A percentile compares a stretch with the other conserved stretches of the same genome.
These are phyloP conservation scores for Lentinula novae-zelandiae DNA, from an alignment of 1,284 basidiomycete species.

Conservation along the genomic window DNA sequence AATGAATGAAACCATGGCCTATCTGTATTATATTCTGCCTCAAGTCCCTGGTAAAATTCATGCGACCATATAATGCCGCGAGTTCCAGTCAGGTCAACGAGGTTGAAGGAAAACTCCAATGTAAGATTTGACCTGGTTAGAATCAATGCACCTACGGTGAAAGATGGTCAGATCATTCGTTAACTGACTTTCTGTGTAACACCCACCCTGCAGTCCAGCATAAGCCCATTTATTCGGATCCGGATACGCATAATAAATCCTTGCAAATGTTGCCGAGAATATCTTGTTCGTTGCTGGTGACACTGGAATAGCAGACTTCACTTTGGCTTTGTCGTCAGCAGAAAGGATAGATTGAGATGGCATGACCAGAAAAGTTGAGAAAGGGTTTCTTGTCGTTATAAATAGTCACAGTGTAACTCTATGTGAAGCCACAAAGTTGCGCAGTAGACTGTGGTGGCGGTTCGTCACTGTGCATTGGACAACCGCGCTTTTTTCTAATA, in stretches of 20 bases:
- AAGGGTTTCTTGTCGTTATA: too few species aligned
- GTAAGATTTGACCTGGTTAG: conserved; percentile 64
- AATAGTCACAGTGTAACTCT: too few species aligned
- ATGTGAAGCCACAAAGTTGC: too few species aligned
- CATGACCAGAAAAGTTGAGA: conserved; percentile 37
- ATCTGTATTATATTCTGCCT: conserved; percentile 71
- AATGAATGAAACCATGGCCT: conserved; percentile 94
- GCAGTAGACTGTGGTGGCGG: too few species aligned
- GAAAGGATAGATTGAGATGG: conserved; percentile 67
- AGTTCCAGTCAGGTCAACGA: conserved; percentile 82
- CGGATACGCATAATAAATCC: conserved; percentile 86
- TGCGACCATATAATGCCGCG: conserved; percentile 93
- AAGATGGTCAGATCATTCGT: background rate
- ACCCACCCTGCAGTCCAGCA: conserved; percentile 70
- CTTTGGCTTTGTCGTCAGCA: conserved; percentile 71
- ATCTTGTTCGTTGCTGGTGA: conserved; percentile 61
- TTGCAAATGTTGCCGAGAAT: conserved; percentile 70
- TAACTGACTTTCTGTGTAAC: too few species aligned
- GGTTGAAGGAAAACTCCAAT: conserved; percentile 61
- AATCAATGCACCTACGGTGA: conserved; percentile 54
- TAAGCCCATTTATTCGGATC: conserved; percentile 79
- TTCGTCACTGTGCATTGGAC: too few species aligned
- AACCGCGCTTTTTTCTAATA: too few species aligned
- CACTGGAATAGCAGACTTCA: conserved; percentile 63
- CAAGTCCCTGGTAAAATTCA: conserved; percentile 84